Percentiles rank a stretch among this genome's conserved stretches.
These are phyloP conservation scores for Trichosporon inkin DNA, from an alignment of 1,284 basidiomycete species.

Conservation along the genomic window DNA sequence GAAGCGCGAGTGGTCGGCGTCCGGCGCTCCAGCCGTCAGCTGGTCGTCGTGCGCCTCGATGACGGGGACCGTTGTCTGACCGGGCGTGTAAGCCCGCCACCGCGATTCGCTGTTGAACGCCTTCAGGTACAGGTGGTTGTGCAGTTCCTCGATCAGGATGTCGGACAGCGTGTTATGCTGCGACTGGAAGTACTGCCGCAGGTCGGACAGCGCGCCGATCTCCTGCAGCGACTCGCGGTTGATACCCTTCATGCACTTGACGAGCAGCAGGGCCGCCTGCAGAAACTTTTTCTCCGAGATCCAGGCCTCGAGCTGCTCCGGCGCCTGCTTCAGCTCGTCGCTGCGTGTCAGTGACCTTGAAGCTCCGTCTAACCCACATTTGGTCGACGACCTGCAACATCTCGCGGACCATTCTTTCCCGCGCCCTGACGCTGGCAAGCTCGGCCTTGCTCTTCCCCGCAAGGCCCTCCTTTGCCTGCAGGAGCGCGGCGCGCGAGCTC, in stretches of 20 bases:
- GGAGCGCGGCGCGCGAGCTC: conserved; percentile 66
- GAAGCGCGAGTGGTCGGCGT: conserved; percentile 35
- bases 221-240: conserved; percentile 90
- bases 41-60: conserved; percentile 20
- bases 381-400: conserved; percentile 86
- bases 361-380: conserved; percentile 60
- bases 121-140: conserved; percentile 96
- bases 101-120: conserved; percentile 92
- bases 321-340: conserved; percentile 83
- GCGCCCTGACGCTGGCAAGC: conserved; percentile 75
- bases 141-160: conserved; percentile 91
- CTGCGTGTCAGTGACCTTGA: conserved; percentile 55
- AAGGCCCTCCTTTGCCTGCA: conserved; percentile 55
- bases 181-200: conserved; percentile 75
- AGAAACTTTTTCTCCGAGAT: conserved; percentile 93
- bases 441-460: conserved; percentile 58
- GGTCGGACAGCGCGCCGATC: conserved; percentile 85
- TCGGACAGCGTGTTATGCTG: conserved; percentile 91
- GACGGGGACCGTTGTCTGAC: conserved; percentile 58
- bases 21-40: conserved; percentile 10
- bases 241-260: conserved; percentile 82
- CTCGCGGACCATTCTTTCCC: conserved; percentile 78
- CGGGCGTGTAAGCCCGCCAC: conserved; percentile 78
- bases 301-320: conserved; percentile 86
- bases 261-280: conserved; percentile 81